Evolutionary conservation across 306 rosid genomes (phyloP), one percentile per base, ranked within the genome.

Genomic region (Elaeagnus macrophylla): DNA sequence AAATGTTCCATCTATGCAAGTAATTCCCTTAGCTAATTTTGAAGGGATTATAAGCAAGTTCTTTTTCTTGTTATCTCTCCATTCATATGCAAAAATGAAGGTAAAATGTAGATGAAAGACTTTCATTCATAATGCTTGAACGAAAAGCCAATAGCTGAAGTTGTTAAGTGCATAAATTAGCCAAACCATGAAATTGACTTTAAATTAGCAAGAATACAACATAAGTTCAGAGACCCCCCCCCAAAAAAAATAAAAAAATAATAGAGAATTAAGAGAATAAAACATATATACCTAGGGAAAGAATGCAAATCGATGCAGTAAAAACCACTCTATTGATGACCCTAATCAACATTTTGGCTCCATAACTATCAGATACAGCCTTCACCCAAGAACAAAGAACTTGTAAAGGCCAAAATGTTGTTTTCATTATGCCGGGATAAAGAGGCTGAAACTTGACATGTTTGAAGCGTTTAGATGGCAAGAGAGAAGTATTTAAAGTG

Each of bases 231-330:
- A 11, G 32, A 7, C 7, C 6, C 11, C 10, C 10, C 6, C 1
- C 37, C 7, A 10, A 48, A 46, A 45, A 16, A 8, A n/a, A 58
- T n/a, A 46, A 8, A 39, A 11, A 14, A 37, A 12, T 19, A 48
- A 13, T 2, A 46, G 9, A 41, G 7, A 9, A 32, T 36, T 18
- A 20, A 7, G 7, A 3, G 40, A 54, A n/a, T 9, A 4, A 13
- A 37, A 46, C 6, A 55, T 5, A 62, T 62, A 44, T 57, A 75
- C 84, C 78, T 51, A 75, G 5, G 12, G 71, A 71, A 36, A 79
- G 66, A 75, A 57, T 42, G 64, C 74, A 75, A 7, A 69, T 51
- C 25, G 51, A 48, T 9, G 41, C 63, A 54, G 60, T 73, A 35
- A 53, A 37, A 54, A 35, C 18, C 40, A 68, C 48, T 20, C 18